Base-by-base conservation (phyloP, 495 filamentous ascomycete species). In the Penicillium herquei region DNA sequence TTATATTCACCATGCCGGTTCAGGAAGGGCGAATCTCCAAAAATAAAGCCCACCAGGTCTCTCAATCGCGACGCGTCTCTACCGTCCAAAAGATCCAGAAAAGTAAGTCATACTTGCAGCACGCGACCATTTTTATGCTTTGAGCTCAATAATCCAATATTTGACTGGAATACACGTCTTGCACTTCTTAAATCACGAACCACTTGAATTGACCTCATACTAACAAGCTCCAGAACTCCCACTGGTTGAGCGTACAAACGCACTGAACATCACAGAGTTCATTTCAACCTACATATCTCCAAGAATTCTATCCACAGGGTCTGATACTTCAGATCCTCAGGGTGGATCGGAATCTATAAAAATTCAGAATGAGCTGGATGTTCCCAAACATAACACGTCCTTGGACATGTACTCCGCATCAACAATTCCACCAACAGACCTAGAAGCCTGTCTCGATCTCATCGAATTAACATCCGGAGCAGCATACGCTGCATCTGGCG, bases 381-480 rank as follows among this genome's bases (percentile, higher is more conserved):
- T 7, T 7, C 0, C 35, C n/a, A 12, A 7, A 7, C 8, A 37
- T 10, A n/a, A 30, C 37, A 51, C 59, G 49, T 37, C 18, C 6
- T 17, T 72, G 5, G 65, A 71, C 16, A 58, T 91, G 11, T 70
- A 76, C 41, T 67, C 75, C 0, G 63, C 85, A 3, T 49, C 63
- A 3, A 71, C 71, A 1, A 70, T 94, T 26, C 67, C 70, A 11
- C 21, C 61, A 2, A 54, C 62, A 1, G 84, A 90, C 31, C 72
- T 95, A 42, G 63, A 78, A 18, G 78, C 80, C 1, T 96, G 91
- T 69, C 89, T 90, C 66, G 52, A 72, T 26, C 77, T 96, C 14
- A 79, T 96, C 57, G 80, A 86, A 64, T 68, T 72, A n/a, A 92
- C 90, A 0, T 92, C 88, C 49, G 65, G 74, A 3, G 58, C 68